Percentiles rank a stretch among this genome's conserved stretches.
phyloP scores from a whole-genome alignment of 352 stramenopile genomes.

The Globisporangium uncinulatum region DNA sequence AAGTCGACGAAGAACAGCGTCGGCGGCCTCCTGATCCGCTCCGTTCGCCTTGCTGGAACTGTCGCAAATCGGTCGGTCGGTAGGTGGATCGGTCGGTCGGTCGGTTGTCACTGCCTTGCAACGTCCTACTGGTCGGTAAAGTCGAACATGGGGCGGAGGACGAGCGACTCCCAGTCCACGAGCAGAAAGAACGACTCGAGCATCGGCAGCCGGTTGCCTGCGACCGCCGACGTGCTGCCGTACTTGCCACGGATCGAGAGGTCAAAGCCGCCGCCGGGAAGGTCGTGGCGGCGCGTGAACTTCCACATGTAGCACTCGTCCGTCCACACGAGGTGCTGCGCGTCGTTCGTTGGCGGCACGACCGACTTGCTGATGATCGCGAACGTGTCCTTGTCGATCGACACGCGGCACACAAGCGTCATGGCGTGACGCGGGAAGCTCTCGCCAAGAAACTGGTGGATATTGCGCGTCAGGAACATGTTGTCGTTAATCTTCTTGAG shows the following conservation, averaged over 20 bases:
- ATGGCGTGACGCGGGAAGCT: constrained; percentile 82
- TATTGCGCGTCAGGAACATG: constrained; percentile 83
- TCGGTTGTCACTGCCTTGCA: too few species aligned
- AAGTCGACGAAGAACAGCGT: too few species aligned
- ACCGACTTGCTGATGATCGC: constrained; percentile 82
- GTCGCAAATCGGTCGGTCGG: too few species aligned
- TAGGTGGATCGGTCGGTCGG: too few species aligned
- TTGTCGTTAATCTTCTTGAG: constrained; percentile 82
- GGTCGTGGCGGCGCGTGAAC: constrained; percentile 49
- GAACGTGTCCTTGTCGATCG: constrained; percentile 77
- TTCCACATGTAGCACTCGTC: constrained; percentile 87
- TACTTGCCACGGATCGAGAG: constrained; percentile 76
- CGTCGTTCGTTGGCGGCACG: constrained; percentile 68
- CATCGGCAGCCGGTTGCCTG: constrained; percentile 77
- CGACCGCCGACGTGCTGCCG: constrained; percentile 75
- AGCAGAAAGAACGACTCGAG: constrained; percentile 84
- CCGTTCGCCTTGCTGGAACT: too few species aligned
- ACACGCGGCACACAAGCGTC: constrained; percentile 77
- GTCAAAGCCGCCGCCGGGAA: constrained; percentile 61
- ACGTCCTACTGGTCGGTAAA: constrained; percentile 36
- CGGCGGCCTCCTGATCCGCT: neutral
- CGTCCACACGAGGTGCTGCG: constrained; percentile 83
- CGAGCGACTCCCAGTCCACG: constrained; percentile 80
- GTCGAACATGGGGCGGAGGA: constrained; percentile 75
- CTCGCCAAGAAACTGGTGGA: constrained; percentile 85